Evolutionary conservation across 176 grass and related monocot species (phyloP).

Genomic region (maize (Zea mays)): Zm-B73-REFERENCE-NAM-5.0 NC_050098.1:208156501-208157000

Average conservation of each 20-base stretch:
- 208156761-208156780: slow-evolving; percentile 28
- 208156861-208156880: slow-evolving; percentile 71
- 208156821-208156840: slow-evolving; percentile 40
- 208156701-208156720: slow-evolving; percentile 60
- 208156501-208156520: slow-evolving; percentile 43
- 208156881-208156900: slow-evolving; percentile 68
- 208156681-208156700: slow-evolving; percentile 42
- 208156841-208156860: slow-evolving; percentile 61
- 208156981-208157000: slow-evolving; percentile 82
- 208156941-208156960: slow-evolving; percentile 85
- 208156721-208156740: slow-evolving; percentile 58
- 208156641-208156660: slow-evolving; percentile 73
- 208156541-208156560: slow-evolving; percentile 53
- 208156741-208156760: slow-evolving; percentile 38
- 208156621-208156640: slow-evolving; percentile 93
- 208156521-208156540: slow-evolving; percentile 64
- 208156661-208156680: slow-evolving; percentile 60
- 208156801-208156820: slow-evolving; percentile 35
- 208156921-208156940: slow-evolving; percentile 88
- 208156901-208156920: slow-evolving; percentile 63
- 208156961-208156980: slow-evolving; percentile 76
- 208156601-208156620: slow-evolving; percentile 76
- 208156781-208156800: slow-evolving; percentile 40
- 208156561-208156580: slow-evolving; percentile 28
- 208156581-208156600: slow-evolving; percentile 47